Evolutionary conservation across 192 early-diverging fungal genomes (phyloP).

Genomic region (Backusella luteola): DNA sequence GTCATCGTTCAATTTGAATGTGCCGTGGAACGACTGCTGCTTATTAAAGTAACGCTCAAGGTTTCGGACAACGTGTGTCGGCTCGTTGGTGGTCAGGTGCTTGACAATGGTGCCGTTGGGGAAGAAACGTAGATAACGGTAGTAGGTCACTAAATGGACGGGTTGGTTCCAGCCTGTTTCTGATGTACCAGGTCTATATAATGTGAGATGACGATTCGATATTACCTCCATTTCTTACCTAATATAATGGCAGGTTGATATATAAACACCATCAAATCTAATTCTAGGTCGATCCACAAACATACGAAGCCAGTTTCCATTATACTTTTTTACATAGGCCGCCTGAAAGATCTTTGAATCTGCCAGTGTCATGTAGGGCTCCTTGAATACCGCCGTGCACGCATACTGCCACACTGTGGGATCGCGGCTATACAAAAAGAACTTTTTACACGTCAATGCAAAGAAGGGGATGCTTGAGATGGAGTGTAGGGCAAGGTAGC

Average conservation of each 20-base stretch:
- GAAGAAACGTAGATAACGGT: conserved; percentile 46
- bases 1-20: conserved; percentile 20
- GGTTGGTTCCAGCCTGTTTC: conserved; percentile 43
- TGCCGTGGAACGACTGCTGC: conserved; percentile 31
- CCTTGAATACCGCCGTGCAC: conserved; percentile 29
- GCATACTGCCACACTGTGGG: conserved; percentile 35
- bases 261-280: conserved; percentile 47
- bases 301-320: conserved; percentile 40
- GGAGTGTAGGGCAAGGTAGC: conserved; percentile 19
- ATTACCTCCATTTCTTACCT: conserved; percentile 13
- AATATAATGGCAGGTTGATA: conserved; percentile 43
- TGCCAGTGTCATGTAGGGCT: conserved; percentile 13
- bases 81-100: conserved; percentile 36
- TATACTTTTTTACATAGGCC: conserved; percentile 20
- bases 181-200: conserved; percentile 32
- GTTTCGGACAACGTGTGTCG: conserved; percentile 25
- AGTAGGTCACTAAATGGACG: conserved; percentile 45
- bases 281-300: conserved; percentile 46
- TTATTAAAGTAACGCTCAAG: conserved; percentile 22
- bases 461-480: conserved; percentile 29
- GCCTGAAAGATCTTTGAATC: conserved; percentile 14
- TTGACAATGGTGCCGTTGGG: conserved; percentile 37
- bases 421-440: conserved; percentile 32
- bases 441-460: conserved; percentile 39
- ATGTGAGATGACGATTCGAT: neutral